These are phyloP conservation scores for Colletotrichum costaricense DNA, from an alignment of 2,329 filamentous ascomycete genomes.

Conservation along the genomic window DNA sequence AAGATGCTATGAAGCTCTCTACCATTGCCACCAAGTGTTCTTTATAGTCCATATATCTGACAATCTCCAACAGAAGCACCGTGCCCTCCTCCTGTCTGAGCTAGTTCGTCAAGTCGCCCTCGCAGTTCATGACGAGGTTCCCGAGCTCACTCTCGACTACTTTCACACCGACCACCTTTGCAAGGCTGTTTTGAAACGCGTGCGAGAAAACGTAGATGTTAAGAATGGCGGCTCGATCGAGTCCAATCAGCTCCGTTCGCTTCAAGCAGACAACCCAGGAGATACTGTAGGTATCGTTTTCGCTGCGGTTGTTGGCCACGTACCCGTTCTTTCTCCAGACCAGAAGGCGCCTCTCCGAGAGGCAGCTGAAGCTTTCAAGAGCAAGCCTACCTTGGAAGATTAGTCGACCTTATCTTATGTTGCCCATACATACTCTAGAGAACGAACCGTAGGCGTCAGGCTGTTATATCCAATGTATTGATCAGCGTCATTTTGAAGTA, in stretches of 20 bases:
- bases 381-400: not conserved
- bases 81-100: not conserved
- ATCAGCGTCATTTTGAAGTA: too few relatives aligned
- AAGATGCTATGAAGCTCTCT: not conserved
- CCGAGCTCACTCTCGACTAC: slow-evolving; percentile 7
- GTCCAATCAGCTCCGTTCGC: not conserved
- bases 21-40: too few relatives aligned
- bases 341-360: not conserved
- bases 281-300: slow-evolving; percentile 9
- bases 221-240: not conserved
- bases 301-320: not conserved
- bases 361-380: not conserved
- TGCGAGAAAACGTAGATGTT: not conserved
- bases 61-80: not conserved
- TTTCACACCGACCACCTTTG: not conserved
- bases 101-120: not conserved
- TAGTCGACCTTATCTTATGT: not conserved
- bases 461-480: too few relatives aligned
- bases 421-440: too few relatives aligned
- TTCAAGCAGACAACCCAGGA: not conserved
- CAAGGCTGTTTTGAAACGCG: not conserved
- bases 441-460: too few relatives aligned
- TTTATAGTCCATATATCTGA: too few relatives aligned
- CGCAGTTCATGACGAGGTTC: slow-evolving; percentile 7
- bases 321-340: not conserved